phyloP scores from a whole-genome alignment of 257 asterid species.

The Gentiana dahurica region DNA sequence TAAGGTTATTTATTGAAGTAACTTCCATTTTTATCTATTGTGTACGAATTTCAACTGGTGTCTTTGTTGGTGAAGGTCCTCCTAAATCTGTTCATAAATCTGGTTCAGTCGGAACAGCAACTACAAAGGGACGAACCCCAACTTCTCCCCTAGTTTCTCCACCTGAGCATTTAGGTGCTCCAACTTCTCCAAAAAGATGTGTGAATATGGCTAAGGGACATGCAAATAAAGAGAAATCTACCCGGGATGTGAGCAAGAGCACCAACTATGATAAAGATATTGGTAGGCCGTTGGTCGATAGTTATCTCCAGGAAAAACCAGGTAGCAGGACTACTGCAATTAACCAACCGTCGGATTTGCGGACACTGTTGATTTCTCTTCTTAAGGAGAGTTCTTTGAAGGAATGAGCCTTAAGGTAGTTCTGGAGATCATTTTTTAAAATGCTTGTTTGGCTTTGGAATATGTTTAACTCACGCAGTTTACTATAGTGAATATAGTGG shows the following conservation, averaged over 20 bases:
- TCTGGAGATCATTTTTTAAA: constrained; percentile 6
- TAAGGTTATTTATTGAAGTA: not conserved
- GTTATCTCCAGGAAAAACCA: constrained; percentile 36
- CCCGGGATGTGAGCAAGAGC: constrained; percentile 30
- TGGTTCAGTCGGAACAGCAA: constrained; percentile 36
- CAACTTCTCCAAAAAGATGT: constrained; percentile 43
- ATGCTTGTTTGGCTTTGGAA: not conserved
- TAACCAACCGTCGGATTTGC: constrained; percentile 52
- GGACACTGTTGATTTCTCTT: constrained; percentile 51
- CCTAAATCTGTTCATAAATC: constrained; percentile 50
- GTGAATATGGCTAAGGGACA: constrained; percentile 46
- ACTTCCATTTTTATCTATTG: constrained; percentile 1
- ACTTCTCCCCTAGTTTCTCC: constrained; percentile 65
- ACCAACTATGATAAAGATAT: constrained; percentile 50
- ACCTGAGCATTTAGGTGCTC: constrained; percentile 45
- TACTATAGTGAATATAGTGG: too few species aligned
- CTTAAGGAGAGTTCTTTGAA: constrained; percentile 58
- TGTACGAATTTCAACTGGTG: not conserved
- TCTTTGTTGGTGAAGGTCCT: constrained; percentile 39
- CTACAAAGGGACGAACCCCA: constrained; percentile 48
- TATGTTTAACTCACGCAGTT: not conserved
- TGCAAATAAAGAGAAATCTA: constrained; percentile 23
- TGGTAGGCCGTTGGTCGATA: constrained; percentile 29
- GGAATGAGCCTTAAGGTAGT: constrained; percentile 80
- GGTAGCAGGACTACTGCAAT: constrained; percentile 28